Conservation (phyloP, 1,284 basidiomycete species). For the Chalciporus sp. region DNA sequence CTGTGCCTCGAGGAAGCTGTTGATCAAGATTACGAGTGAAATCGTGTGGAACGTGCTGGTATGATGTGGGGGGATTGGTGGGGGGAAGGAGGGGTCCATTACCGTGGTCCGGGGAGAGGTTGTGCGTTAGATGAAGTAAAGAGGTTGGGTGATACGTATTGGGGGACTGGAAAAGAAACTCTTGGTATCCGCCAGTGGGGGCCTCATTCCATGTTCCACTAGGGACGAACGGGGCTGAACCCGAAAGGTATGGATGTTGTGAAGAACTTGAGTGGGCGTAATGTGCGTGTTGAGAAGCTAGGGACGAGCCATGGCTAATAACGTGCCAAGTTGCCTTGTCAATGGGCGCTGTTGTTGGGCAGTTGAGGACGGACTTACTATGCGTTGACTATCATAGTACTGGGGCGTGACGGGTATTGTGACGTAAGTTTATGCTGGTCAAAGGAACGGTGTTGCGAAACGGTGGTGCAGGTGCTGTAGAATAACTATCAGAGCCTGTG, state of each 20-base stretch:
- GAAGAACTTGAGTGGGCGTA: neutral
- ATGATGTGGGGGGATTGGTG: neutral
- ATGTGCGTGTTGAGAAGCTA: neutral
- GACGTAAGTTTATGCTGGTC: neutral
- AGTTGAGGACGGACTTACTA: conserved; percentile 13
- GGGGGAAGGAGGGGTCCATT: neutral
- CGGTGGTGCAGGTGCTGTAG: neutral
- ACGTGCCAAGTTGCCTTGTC: neutral
- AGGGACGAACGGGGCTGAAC: neutral
- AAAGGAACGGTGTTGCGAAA: neutral
- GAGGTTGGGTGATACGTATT: conserved; percentile 10
- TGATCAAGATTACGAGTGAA: neutral
- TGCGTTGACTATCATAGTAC: neutral
- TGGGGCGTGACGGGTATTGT: neutral
- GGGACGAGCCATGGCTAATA: neutral
- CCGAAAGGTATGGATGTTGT: neutral
- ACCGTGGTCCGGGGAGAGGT: neutral
- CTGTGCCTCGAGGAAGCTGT: conserved; percentile 4
- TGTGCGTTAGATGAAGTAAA: neutral
- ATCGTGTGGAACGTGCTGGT: neutral
- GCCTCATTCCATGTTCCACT: neutral
- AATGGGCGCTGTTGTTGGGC: neutral
- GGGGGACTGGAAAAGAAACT: neutral
- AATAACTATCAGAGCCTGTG: conserved; percentile 8
- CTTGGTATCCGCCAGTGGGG: neutral